These are phyloP conservation scores for Rhytidiadelphus loreus DNA, from an alignment of 225 moss, liverwort and hornwort species.

Conservation along the genomic window DNA sequence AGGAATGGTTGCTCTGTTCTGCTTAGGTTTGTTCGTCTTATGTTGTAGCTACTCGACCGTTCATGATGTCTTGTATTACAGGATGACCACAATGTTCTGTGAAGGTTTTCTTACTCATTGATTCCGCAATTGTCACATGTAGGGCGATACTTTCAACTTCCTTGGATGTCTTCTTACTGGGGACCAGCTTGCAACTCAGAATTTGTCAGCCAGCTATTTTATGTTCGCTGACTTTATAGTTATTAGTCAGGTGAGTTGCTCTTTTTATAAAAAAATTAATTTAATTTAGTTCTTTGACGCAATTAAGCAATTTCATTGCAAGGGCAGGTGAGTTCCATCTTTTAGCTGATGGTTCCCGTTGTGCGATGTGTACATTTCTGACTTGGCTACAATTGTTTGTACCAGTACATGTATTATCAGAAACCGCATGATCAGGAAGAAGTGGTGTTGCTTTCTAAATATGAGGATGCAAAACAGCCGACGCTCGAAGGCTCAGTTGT, in stretches of 20 bases:
- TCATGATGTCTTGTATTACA: neutral
- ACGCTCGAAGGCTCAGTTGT: neutral
- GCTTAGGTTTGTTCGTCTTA: neutral
- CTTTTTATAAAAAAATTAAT: neutral
- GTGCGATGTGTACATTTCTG: neutral
- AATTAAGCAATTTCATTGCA: neutral
- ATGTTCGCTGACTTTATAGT: slow-evolving; percentile 62
- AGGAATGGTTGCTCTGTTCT: neutral
- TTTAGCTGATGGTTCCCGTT: neutral
- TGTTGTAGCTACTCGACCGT: neutral
- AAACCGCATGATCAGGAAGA: slow-evolving; percentile 12
- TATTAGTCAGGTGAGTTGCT: slow-evolving; percentile 63
- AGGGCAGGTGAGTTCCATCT: slow-evolving; percentile 13
- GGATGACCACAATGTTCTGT: neutral
- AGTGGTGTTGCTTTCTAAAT: neutral
- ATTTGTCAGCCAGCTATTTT: slow-evolving; percentile 72
- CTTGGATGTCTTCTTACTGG: slow-evolving; percentile 85
- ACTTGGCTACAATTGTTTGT: neutral
- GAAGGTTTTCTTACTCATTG: neutral
- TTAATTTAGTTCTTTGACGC: neutral
- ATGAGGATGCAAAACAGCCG: neutral
- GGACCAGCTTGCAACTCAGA: slow-evolving; percentile 74
- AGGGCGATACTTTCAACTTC: slow-evolving; percentile 88
- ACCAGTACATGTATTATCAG: slow-evolving; percentile 39
- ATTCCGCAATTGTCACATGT: slow-evolving; percentile 1